A percentile compares a stretch with the other conserved stretches of the same genome.
These are phyloP conservation scores for Lignosus rhinocerotis DNA, from an alignment of 1,284 basidiomycete species.

Conservation along the genomic window DNA sequence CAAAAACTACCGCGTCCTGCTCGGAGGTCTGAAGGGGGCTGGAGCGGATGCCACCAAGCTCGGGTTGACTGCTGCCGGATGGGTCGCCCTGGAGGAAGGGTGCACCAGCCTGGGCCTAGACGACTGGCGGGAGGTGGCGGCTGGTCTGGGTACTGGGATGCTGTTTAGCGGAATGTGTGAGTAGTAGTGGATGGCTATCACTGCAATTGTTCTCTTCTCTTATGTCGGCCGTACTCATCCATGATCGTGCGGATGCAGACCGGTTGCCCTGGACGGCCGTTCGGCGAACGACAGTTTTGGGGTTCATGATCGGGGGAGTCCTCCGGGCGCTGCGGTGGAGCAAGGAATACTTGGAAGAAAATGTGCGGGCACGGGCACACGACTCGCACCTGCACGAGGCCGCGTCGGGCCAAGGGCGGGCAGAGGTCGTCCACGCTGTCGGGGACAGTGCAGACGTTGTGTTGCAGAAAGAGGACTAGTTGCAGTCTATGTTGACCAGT, in stretches of 20 bases:
- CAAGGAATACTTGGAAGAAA: constrained; percentile 37
- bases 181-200: constrained; percentile 35
- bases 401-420: constrained; percentile 23
- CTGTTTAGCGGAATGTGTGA: constrained; percentile 65
- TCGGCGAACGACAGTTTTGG: constrained; percentile 52
- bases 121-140: constrained; percentile 57
- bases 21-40: constrained; percentile 70
- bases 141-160: constrained; percentile 62
- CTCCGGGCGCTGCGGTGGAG: constrained; percentile 55
- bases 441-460: constrained; percentile 9
- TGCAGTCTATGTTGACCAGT: background rate
- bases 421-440: constrained; percentile 17
- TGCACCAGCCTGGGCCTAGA: constrained; percentile 46
- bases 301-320: constrained; percentile 50
- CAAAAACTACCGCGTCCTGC: constrained; percentile 83
- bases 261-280: constrained; percentile 55
- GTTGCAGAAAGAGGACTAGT: background rate
- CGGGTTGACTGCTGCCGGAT: constrained; percentile 55
- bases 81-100: constrained; percentile 71
- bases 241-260: constrained; percentile 45
- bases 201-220: background rate
- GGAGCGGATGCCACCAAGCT: constrained; percentile 58
- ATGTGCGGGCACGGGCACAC: constrained; percentile 23
- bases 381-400: constrained; percentile 11
- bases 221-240: constrained; percentile 6